phyloP scores from a whole-genome alignment of 306 rosid genomes.

The Luffa aegyptiaca region DNA sequence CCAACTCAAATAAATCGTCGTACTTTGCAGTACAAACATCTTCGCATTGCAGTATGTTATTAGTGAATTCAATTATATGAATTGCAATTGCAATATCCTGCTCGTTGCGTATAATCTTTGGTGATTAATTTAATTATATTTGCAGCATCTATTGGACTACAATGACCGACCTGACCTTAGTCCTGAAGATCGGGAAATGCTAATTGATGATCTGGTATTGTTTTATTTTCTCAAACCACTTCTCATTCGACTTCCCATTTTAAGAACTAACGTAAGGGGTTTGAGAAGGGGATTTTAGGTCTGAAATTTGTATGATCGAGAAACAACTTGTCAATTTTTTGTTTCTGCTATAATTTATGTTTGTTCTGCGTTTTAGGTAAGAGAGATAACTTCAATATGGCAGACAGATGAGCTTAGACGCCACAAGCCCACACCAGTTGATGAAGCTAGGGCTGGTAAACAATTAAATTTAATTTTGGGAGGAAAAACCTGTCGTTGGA shows the following conservation, averaged over 20 bases:
- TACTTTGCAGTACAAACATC: constrained; percentile 77
- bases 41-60: constrained; percentile 67
- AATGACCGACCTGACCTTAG: constrained; percentile 81
- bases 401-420: constrained; percentile 97
- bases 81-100: neutral
- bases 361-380: constrained; percentile 44
- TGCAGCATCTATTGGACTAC: constrained; percentile 78
- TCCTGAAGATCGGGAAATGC: constrained; percentile 71
- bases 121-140: constrained; percentile 7
- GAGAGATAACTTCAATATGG: constrained; percentile 96
- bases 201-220: constrained; percentile 89
- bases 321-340: neutral
- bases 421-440: constrained; percentile 85
- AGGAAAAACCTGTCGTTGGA: constrained; percentile 5
- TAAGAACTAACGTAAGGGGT: constrained; percentile 9
- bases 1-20: constrained; percentile 97
- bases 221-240: constrained; percentile 14
- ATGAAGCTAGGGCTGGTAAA: constrained; percentile 94
- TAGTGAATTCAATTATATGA: constrained; percentile 1
- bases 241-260: constrained; percentile 14
- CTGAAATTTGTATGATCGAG: neutral
- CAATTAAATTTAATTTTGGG: constrained; percentile 5
- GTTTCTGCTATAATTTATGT: constrained; percentile 7
- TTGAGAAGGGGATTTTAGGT: constrained; percentile 6
- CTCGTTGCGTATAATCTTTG: constrained; percentile 11